phyloP scores from a whole-genome alignment of 768 basidiomycete genomes.

The Tricholoma sp. region DNA sequence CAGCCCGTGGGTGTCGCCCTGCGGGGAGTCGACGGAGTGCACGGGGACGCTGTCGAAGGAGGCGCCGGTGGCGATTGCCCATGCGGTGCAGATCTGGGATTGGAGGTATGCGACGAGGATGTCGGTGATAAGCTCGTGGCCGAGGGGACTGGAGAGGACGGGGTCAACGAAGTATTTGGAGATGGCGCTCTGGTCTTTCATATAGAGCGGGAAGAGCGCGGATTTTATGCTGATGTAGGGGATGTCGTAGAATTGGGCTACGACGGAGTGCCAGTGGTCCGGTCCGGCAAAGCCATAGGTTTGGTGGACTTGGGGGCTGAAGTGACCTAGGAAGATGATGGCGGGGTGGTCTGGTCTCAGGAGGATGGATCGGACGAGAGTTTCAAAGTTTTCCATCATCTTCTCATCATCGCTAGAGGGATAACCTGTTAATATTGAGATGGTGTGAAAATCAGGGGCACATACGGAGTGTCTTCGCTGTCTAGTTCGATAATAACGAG shows the following conservation, averaged over 20 bases:
- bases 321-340: constrained; percentile 92
- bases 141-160: constrained; percentile 71
- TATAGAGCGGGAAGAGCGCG: constrained; percentile 76
- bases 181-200: constrained; percentile 61
- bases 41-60: constrained; percentile 55
- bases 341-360: constrained; percentile 89
- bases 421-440: not conserved
- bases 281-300: constrained; percentile 83
- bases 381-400: constrained; percentile 82
- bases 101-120: constrained; percentile 90
- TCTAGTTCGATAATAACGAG: constrained; percentile 95
- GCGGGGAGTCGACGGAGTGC: constrained; percentile 32
- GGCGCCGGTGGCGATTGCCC: constrained; percentile 67
- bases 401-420: constrained; percentile 52
- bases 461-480: constrained; percentile 82
- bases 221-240: constrained; percentile 89
- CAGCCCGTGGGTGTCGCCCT: constrained; percentile 49
- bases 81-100: constrained; percentile 81
- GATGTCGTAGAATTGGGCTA: constrained; percentile 96
- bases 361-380: constrained; percentile 88
- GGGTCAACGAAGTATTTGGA: constrained; percentile 77
- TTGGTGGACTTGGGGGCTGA: constrained; percentile 79
- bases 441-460: constrained; percentile 12
- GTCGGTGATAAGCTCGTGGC: constrained; percentile 88
- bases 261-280: constrained; percentile 83